Base-by-base conservation (phyloP, 177 flowering plant genomes). In the Telopea speciosissima region DNA sequence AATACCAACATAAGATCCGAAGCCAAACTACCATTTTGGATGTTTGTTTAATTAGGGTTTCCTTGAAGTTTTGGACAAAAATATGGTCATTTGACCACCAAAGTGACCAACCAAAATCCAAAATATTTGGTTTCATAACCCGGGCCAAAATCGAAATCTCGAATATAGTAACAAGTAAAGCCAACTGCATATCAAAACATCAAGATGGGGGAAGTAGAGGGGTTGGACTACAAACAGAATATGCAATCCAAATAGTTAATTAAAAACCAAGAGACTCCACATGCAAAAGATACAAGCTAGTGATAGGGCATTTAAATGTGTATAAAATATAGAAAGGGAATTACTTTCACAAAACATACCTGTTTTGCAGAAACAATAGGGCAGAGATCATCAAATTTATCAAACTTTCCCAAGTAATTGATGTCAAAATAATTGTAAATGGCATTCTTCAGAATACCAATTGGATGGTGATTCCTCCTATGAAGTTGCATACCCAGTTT, bases 401-500 rank as follows among this genome's bases (percentile, higher is more conserved):
- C 82, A 70, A 91, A 96, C 72, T 85, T 85, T 67, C 79, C 80
- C 0, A 85, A 67, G 73, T 89, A 90, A 76, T 81, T 88, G 19
- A 80, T 63, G 66, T 95, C 94, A 65, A 95, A 95, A 71, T 95
- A 95, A 13, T 90, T 85, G 68, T 82, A 85, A 67, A 95, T 91
- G 21, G 91, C 92, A 78, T 96, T 93, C 89, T 91, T 93, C 76
- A 96, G 67, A 56, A 96, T 93, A 72, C 99, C 99, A 82, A 96
- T 68, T 0, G 99, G 97, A 74, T 93, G 95, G 21, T 88, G 77
- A 75, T 87, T 81, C 80, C 97, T 86, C 78, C 86, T 79, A 52
- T 93, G 99, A 65, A 96, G 95, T 76, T 96, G 99, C 95, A 91
- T 73, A 40, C 99, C 98, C 72, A 96, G 86, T 78, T 91, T 96